Percentiles rank a stretch among this genome's conserved stretches.
phyloP scores from a whole-genome alignment of 2,329 filamentous ascomycete species.

The Onygena corvina region DNA sequence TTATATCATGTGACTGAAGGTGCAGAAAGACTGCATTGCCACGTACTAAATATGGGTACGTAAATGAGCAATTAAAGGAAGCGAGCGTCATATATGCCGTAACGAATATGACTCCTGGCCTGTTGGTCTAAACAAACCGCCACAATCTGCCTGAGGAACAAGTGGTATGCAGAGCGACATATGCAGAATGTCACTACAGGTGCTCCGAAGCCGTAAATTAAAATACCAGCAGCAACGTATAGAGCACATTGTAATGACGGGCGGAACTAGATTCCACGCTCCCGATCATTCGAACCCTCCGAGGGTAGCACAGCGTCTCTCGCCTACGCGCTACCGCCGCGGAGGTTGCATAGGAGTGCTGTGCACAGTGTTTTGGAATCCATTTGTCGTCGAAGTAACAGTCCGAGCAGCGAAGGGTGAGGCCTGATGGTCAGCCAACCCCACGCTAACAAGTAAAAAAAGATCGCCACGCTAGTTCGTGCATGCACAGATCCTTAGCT shows the following conservation, averaged over 20 bases:
- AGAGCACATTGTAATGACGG: no score
- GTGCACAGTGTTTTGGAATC: background rate
- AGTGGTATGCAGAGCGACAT: background rate
- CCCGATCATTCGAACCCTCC: no score
- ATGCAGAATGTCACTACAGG: background rate
- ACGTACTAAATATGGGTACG: background rate
- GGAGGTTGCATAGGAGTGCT: background rate
- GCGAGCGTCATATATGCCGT: constrained; percentile 1
- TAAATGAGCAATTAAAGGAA: background rate
- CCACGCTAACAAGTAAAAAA: background rate
- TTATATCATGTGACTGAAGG: background rate
- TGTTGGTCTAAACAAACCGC: background rate
- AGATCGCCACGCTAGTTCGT: constrained; percentile 1
- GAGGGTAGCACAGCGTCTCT: background rate
- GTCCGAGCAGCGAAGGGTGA: background rate
- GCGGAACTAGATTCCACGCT: no score
- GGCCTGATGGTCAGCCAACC: background rate
- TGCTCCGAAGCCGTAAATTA: background rate
- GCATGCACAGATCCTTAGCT: background rate
- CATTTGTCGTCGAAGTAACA: background rate
- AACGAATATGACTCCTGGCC: background rate
- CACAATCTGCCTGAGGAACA: background rate
- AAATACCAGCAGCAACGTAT: background rate
- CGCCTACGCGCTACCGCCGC: background rate
- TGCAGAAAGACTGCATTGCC: background rate